Evolutionary conservation across 352 stramenopile species (phyloP), one percentile per base, ranked within the genome.

Genomic region (Globisporangium nunn): DNA sequence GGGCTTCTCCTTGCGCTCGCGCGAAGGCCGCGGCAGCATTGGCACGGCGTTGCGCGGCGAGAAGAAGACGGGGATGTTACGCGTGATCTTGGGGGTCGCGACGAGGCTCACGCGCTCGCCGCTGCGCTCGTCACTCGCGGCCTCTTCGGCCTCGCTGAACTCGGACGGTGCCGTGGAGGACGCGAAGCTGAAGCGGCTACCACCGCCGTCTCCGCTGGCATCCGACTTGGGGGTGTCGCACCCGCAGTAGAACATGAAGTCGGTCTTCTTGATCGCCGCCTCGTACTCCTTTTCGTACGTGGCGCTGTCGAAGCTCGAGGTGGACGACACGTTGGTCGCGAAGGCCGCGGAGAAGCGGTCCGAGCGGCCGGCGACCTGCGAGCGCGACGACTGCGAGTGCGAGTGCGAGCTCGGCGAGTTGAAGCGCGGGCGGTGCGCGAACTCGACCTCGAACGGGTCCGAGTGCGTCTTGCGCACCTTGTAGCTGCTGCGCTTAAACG

Each of bases 241-340:
- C 5, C 73, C 73, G 23, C 73, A 74, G 59, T 83, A 83, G 50
- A 83, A 83, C 53, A 83, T 68, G 58, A 83, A 83, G 48, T 83
- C 66, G 58, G 76, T 66, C 17, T 66, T 65, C 45, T 63, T 58
- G 44, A 63, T 35, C 44, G 58, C 50, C 12, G 52, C 58, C 23
- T 79, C 61, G 28, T 74, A 67, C 46, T 64, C 62, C 37, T 74
- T 59, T 40, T 80, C 68, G 59, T 76, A 78, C 40, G 66, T 66
- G n/a, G 35, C 44, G 37, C 43, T 45, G 18, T 63, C 58, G 30
- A 57, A 63, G 51, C 58, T 63, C 44, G 52, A 58, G 3, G 58
- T 63, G 15, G 58, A 63, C 45, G 58, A 63, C 28, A 63, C 57
- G 23, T 41, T 63, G 33, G 58, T 63, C 8, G 14, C 37, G 28